Base-by-base conservation (phyloP, 352 stramenopile species). In the Phytophthora hybrid region DNA sequence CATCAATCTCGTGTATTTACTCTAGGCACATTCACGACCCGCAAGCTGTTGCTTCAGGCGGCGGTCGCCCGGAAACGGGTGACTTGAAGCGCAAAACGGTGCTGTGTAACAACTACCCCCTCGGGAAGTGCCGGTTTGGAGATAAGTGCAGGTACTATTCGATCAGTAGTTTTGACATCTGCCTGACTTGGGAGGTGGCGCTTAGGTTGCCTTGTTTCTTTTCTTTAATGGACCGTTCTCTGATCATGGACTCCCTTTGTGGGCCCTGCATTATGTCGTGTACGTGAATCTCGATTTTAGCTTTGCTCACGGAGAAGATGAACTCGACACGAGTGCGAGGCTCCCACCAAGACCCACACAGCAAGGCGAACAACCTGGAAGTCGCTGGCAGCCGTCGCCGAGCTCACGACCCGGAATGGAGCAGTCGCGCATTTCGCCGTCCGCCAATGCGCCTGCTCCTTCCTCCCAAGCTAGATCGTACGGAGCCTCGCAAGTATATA, bases 61-160 rank as follows among this genome's bases (percentile, higher is more conserved):
- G 66, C 44, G 52, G 74, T 11, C 79, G 65, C 2, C 26, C 67
- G 14, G 86, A 92, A 64, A 80, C 81, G 57, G 72, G 77, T 44
- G 78, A 91, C 37, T 54, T 58, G 31, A 84, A 79, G 69, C 84
- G 84, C 49, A 95, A 96, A 79, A 94, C 89, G 10, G 83, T 89
- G 67, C 69, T 96, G 31, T 96, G 89, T 74, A 82, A 82, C 44
- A 93, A 94, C 62, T 95, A 83, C 61, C 88, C 87, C 2, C 59
- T 79, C 26, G 87, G 87, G 5, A 89, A 71, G n/a, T 96, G 89
- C 69, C 87, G 88, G 60, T 96, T 87, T 81, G 89, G 89, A 62
- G 88, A 93, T 79, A 91, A 89, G 46, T 96, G 89, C 87, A 95
- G 81, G 87, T 95, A 88, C 68, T 75, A 76, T 74, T 73, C 37